Evolutionary conservation across 2,329 filamentous ascomycete genomes (phyloP), one percentile per base, ranked within the genome.

Genomic region (Fusarium concolor): DNA sequence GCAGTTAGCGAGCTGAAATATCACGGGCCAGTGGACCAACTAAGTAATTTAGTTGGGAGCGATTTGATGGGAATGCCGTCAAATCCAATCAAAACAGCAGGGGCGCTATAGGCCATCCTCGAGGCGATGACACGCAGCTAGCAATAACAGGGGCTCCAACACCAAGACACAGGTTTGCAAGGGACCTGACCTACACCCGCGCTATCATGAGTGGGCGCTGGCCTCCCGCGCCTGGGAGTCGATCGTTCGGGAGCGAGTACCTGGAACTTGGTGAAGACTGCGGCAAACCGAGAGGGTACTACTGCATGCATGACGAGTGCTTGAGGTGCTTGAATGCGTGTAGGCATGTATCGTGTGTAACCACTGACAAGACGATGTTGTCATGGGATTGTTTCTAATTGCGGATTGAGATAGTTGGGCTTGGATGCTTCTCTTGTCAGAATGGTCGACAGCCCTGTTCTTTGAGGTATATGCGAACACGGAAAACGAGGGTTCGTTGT

Each of bases 41-140:
- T 44, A 43, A 45, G 55, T 10, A 49, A 49, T 26, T 57, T 49
- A 38, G 49, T 52, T 52, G 7, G 9, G 26, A 26, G 26, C 26
- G 9, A 26, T 47, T 33, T 31, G 22, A 51, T 64, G 67, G 64
- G 47, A 72, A 69, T 60, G 58, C 63, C 56, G 64, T 57, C 60
- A 56, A 49, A 38, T 37, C 60, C 54, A 35, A 38, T 42, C 62
- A 52, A 35, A 62, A 62, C 52, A 50, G 67, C 38, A 64, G 56
- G 56, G 65, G 61, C 72, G n/a, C 18, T 38, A 45, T 33, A 33
- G 29, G 29, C 12, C 29, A 11, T 31, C 29, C 29, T 12, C 10
- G 29, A 31, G 29, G 29, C 29, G 29, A 74, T 73, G 71, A 67
- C 65, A 73, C 57, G 68, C 71, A 73, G 70, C 59, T 68, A 51